Conservation (phyloP, 345 rosid genomes). For the Murraya paniculata region DNA sequence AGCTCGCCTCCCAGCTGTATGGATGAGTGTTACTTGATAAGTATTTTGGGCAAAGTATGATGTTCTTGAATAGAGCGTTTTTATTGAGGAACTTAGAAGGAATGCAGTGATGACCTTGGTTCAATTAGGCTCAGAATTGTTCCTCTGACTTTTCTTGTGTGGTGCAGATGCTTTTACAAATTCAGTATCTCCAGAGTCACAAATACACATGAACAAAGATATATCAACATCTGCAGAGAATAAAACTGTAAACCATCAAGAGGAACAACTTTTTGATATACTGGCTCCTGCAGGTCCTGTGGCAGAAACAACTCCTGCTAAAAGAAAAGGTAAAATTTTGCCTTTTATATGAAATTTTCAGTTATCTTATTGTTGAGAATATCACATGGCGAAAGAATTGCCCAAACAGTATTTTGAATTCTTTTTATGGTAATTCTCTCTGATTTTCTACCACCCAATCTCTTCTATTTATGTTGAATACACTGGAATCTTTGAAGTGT, state of each 20-base stretch:
- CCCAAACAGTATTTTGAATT: not conserved
- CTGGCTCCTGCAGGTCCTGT: constrained; percentile 7
- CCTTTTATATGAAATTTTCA: not conserved
- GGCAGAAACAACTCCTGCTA: constrained; percentile 3
- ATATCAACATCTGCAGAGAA: constrained; percentile 7
- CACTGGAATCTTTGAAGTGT: not conserved
- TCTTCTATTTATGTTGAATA: not conserved
- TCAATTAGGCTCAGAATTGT: not conserved
- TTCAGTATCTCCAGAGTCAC: constrained; percentile 8
- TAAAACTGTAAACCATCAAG: constrained; percentile 13
- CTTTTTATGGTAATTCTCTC: not conserved
- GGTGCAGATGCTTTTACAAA: constrained; percentile 16
- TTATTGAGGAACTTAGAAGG: constrained; percentile 1
- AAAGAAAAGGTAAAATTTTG: constrained; percentile 20
- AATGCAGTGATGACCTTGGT: not conserved
- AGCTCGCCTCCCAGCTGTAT: not conserved
- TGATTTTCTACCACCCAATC: not conserved
- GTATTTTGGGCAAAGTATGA: not conserved
- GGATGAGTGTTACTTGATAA: not conserved
- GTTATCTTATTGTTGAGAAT: not conserved
- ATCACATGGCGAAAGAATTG: not conserved
- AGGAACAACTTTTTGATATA: not conserved
- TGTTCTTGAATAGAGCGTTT: not conserved
- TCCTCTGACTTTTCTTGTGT: constrained; percentile 8
- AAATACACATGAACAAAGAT: constrained; percentile 16